These are phyloP conservation scores for Vachellia collinsii DNA, from an alignment of 306 rosid species.

Conservation along the genomic window DNA sequence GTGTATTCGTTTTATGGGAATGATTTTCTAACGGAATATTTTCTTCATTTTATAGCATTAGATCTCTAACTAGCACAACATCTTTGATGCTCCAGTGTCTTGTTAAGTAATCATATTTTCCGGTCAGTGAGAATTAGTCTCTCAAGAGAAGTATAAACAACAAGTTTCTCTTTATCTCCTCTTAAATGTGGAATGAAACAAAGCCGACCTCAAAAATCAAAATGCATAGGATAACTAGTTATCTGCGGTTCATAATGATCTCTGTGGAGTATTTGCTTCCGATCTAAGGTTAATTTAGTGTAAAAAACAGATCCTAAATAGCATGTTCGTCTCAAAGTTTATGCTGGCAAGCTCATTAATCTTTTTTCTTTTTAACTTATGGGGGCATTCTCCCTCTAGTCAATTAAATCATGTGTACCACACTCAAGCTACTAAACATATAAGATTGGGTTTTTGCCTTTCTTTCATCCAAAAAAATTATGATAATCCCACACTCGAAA, in stretches of 20 bases:
- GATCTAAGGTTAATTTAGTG: not conserved
- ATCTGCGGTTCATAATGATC: not conserved
- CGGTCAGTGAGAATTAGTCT: not conserved
- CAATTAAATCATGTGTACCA: not conserved
- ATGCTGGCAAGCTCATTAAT: not conserved
- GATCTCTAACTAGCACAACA: not conserved
- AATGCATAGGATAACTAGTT: not conserved
- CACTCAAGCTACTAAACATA: not conserved
- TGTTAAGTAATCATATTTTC: slow-evolving; percentile 7
- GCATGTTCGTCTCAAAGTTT: not conserved
- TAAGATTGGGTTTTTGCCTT: not conserved
- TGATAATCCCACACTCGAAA: not conserved
- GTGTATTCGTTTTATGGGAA: slow-evolving; percentile 13
- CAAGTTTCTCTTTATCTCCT: not conserved
- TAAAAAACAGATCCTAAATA: not conserved
- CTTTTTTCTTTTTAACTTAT: not conserved
- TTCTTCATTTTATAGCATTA: not conserved
- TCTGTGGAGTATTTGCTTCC: not conserved
- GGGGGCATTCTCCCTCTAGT: not conserved
- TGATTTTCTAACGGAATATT: not conserved
- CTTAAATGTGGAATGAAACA: slow-evolving; percentile 1
- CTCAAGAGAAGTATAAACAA: not conserved
- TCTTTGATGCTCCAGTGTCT: slow-evolving; percentile 12
- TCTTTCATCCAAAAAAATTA: not conserved
- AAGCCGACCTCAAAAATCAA: not conserved